These are phyloP conservation scores for Coemansia sp. DNA, from an alignment of 192 early-diverging fungal species.

Conservation along the genomic window DNA sequence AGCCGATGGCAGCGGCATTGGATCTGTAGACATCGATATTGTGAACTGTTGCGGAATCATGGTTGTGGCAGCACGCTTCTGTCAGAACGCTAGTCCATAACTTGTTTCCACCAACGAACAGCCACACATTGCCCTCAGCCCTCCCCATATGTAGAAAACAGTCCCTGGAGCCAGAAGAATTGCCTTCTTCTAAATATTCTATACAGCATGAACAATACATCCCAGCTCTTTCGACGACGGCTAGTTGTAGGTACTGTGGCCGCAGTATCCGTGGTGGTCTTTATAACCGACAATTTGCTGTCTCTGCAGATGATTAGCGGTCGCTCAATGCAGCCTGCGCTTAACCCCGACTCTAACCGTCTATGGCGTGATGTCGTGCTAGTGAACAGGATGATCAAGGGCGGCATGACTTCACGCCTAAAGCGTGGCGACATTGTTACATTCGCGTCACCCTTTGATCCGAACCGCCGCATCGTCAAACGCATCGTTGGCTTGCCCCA, in stretches of 20 bases:
- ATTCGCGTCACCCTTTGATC: slow-evolving; percentile 64
- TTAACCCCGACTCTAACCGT: slow-evolving; percentile 72
- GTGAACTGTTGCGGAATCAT: too few relatives aligned
- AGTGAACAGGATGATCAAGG: slow-evolving; percentile 59
- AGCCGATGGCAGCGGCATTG: too few relatives aligned
- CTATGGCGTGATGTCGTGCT: slow-evolving; percentile 66
- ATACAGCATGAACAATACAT: slow-evolving; percentile 15
- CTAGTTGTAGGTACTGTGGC: slow-evolving; percentile 15
- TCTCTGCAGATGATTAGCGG: slow-evolving; percentile 52
- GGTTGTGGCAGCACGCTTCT: too few relatives aligned
- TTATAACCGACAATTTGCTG: slow-evolving; percentile 37
- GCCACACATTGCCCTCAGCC: too few relatives aligned
- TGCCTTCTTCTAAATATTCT: background rate
- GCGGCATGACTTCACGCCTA: slow-evolving; percentile 36
- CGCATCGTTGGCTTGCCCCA: slow-evolving; percentile 82
- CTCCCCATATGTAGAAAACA: too few relatives aligned
- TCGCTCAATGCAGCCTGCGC: slow-evolving; percentile 66
- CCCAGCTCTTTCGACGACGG: slow-evolving; percentile 8
- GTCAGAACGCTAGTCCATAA: too few relatives aligned
- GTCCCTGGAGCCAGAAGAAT: too few relatives aligned
- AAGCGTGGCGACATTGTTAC: slow-evolving; percentile 70
- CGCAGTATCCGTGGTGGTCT: slow-evolving; percentile 22
- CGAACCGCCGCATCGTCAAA: slow-evolving; percentile 72
- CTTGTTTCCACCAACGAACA: too few relatives aligned
- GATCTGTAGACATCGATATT: too few relatives aligned